Conservation (phyloP, 2,329 filamentous ascomycete species). For the Pseudopyricularia cyperi region DNA sequence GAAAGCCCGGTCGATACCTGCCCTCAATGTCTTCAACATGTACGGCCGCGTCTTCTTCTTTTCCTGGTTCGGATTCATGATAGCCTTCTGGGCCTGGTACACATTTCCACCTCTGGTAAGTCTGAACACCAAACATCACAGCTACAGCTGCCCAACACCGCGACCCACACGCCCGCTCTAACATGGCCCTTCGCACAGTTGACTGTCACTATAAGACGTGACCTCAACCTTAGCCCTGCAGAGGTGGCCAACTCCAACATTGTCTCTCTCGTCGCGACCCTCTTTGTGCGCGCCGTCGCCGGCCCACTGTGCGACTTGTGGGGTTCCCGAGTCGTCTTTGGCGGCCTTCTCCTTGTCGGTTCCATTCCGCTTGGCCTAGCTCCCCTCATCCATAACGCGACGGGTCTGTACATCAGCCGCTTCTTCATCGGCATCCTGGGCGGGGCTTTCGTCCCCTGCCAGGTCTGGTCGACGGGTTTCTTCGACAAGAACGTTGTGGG, state of each 20-base stretch:
- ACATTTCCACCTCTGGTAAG: constrained; percentile 74
- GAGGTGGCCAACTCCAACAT: constrained; percentile 87
- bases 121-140: constrained; percentile 4
- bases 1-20: constrained; percentile 69
- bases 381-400: constrained; percentile 56
- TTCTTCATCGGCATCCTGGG: constrained; percentile 76
- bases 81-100: constrained; percentile 87
- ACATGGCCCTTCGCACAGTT: constrained; percentile 24
- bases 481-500: constrained; percentile 89
- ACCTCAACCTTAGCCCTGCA: constrained; percentile 55
- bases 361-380: constrained; percentile 73
- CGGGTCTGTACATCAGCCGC: constrained; percentile 56
- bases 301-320: constrained; percentile 79
- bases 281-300: constrained; percentile 64
- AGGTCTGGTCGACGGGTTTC: constrained; percentile 87
- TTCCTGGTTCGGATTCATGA: constrained; percentile 74
- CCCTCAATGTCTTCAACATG: constrained; percentile 63
- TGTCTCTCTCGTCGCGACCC: constrained; percentile 59
- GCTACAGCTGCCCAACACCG: background rate
- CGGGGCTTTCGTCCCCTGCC: constrained; percentile 70
- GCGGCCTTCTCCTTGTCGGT: constrained; percentile 62
- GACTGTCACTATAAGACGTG: constrained; percentile 65
- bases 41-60: constrained; percentile 88
- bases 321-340: constrained; percentile 70
- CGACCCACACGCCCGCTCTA: background rate